phyloP scores from a whole-genome alignment of 2,329 filamentous ascomycete species.

The Monilinia laxa region DNA sequence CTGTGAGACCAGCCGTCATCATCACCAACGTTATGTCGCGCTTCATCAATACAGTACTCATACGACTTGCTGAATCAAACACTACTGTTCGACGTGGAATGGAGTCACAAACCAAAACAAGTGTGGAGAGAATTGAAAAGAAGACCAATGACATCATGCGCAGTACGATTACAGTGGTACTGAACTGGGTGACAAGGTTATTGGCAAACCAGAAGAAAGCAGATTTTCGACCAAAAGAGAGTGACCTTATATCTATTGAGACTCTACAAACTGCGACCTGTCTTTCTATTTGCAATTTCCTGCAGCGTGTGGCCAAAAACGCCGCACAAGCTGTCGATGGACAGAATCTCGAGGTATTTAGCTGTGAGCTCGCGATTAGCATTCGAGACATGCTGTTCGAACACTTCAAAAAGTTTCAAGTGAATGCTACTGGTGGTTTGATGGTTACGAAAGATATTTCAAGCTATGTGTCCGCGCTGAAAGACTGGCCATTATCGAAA shows the following conservation, averaged over 20 bases:
- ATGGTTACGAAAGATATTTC: constrained; percentile 97
- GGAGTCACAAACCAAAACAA: constrained; percentile 61
- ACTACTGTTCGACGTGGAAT: constrained; percentile 78
- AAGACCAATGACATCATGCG: constrained; percentile 69
- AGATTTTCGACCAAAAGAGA: constrained; percentile 69
- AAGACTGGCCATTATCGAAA: constrained; percentile 74
- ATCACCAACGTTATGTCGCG: constrained; percentile 92
- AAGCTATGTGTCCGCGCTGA: constrained; percentile 83
- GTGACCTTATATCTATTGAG: constrained; percentile 62
- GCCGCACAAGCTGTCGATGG: constrained; percentile 73
- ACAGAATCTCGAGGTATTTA: constrained; percentile 78
- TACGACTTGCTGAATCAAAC: constrained; percentile 85
- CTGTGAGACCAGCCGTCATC: constrained; percentile 76
- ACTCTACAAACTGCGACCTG: constrained; percentile 85
- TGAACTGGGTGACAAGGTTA: constrained; percentile 63
- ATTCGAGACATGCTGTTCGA: constrained; percentile 79
- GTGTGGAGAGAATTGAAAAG: constrained; percentile 62
- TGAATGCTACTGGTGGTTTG: constrained; percentile 88
- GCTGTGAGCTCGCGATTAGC: constrained; percentile 78
- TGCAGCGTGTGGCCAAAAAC: constrained; percentile 64
- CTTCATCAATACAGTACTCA: constrained; percentile 85
- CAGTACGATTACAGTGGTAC: constrained; percentile 62
- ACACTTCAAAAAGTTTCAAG: constrained; percentile 91
- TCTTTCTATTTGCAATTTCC: constrained; percentile 75
- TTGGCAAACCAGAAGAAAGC: constrained; percentile 66